Percentiles rank a stretch among this genome's conserved stretches.
Conservation (phyloP, 2,329 filamentous ascomycete genomes). For the Cercospora sp. region DNA sequence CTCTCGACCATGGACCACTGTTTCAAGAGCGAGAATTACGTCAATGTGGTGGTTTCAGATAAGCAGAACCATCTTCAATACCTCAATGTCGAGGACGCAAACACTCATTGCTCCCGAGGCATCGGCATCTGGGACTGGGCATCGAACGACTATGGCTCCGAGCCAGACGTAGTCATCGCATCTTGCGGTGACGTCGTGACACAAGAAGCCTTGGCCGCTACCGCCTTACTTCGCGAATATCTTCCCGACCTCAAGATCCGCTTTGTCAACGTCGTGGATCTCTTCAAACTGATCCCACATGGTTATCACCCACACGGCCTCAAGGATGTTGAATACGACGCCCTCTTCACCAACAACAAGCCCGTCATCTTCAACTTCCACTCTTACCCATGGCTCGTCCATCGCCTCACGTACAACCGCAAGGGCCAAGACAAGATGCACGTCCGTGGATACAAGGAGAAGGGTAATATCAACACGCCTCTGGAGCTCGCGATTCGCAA, state of each 20-base stretch:
- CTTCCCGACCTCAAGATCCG: conserved; percentile 73
- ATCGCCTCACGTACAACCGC: conserved; percentile 73
- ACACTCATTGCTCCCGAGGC: conserved; percentile 76
- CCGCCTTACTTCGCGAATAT: conserved; percentile 69
- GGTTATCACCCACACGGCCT: conserved; percentile 73
- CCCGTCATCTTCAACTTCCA: conserved; percentile 84
- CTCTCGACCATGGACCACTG: conserved; percentile 76
- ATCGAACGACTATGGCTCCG: conserved; percentile 65
- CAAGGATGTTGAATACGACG: conserved; percentile 62
- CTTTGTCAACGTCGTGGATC: conserved; percentile 76
- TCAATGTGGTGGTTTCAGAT: conserved; percentile 77
- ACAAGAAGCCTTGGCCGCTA: conserved; percentile 71
- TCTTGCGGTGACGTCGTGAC: conserved; percentile 74
- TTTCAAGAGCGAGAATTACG: conserved; percentile 71
- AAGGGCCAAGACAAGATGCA: conserved; percentile 67
- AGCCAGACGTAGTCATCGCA: conserved; percentile 75
- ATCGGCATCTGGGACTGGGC: conserved; percentile 77
- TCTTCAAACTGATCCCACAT: conserved; percentile 75
- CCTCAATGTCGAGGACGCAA: conserved; percentile 69
- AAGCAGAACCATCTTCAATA: conserved; percentile 79
- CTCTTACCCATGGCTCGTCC: conserved; percentile 77
- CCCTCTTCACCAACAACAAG: conserved; percentile 70
- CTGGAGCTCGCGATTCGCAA: conserved; percentile 77
- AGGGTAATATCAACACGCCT: conserved; percentile 81
- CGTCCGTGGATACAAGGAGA: conserved; percentile 78